Evolutionary conservation across 176 grass and related monocot species (phyloP).

Genomic region (Phoenix dactylifera): DNA sequence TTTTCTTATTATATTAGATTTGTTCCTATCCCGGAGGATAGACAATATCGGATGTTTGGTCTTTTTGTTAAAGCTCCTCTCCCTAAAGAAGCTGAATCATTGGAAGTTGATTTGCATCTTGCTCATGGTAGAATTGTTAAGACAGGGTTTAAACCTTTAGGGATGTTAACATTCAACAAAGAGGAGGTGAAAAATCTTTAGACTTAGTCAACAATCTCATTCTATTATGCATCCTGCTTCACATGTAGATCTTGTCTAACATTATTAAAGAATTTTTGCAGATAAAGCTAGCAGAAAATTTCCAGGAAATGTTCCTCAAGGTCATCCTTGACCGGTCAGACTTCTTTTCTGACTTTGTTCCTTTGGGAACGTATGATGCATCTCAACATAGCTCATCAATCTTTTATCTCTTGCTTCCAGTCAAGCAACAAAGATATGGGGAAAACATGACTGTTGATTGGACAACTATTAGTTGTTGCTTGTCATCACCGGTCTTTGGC

Average conservation of each 20-base stretch:
- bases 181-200: constrained; percentile 40
- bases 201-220: too few relatives aligned
- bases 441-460: constrained; percentile 64
- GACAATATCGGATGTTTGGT: constrained; percentile 83
- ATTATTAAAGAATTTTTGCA: constrained; percentile 26
- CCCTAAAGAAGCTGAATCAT: constrained; percentile 69
- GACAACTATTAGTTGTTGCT: constrained; percentile 56
- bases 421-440: constrained; percentile 45
- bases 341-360: constrained; percentile 48
- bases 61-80: constrained; percentile 67
- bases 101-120: constrained; percentile 81
- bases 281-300: constrained; percentile 65
- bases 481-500: constrained; percentile 71
- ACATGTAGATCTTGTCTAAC: background rate
- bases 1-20: constrained; percentile 81
- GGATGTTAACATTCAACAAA: constrained; percentile 45
- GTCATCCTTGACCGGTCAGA: constrained; percentile 72
- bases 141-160: constrained; percentile 55
- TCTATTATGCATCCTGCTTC: background rate
- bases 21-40: constrained; percentile 64
- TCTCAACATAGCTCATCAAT: constrained; percentile 37
- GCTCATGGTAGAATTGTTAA: constrained; percentile 66
- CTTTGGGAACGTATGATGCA: constrained; percentile 29
- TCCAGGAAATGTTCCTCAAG: constrained; percentile 95
- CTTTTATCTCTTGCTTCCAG: constrained; percentile 81